These are phyloP conservation scores for Candida corydali DNA, from an alignment of 805 yeast species.

Conservation along the genomic window DNA sequence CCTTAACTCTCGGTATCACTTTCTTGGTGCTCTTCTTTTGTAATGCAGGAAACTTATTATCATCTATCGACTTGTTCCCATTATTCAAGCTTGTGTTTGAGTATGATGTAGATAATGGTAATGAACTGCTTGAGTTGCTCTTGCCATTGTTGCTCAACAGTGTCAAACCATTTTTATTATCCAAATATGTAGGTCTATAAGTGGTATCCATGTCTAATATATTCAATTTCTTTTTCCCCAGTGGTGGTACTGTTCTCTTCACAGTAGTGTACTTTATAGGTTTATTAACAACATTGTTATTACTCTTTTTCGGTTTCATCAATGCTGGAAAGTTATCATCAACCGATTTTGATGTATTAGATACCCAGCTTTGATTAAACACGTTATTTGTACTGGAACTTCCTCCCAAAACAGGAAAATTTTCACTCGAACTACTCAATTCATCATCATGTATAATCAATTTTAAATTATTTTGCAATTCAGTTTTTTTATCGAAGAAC, in stretches of 20 bases:
- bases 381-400: constrained; percentile 13
- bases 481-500: constrained; percentile 45
- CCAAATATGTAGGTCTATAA: constrained; percentile 31
- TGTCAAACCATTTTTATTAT: constrained; percentile 15
- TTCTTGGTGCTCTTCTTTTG: constrained; percentile 35
- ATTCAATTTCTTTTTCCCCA: constrained; percentile 7
- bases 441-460: constrained; percentile 16
- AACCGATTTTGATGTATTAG: constrained; percentile 5
- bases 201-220: constrained; percentile 15
- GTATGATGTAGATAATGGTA: not conserved
- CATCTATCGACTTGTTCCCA: constrained; percentile 11
- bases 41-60: constrained; percentile 46
- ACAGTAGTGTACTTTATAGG: constrained; percentile 36
- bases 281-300: constrained; percentile 14
- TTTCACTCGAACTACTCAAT: constrained; percentile 18
- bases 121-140: not conserved
- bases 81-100: not conserved
- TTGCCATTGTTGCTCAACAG: constrained; percentile 25
- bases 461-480: constrained; percentile 35
- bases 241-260: constrained; percentile 15
- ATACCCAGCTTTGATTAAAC: constrained; percentile 11
- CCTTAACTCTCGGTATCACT: constrained; percentile 57
- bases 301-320: constrained; percentile 21
- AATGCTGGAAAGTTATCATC: constrained; percentile 33
- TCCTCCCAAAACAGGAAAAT: constrained; percentile 49